A percentile compares a stretch with the other conserved stretches of the same genome.
phyloP scores from a whole-genome alignment of 306 rosid species.

The Nissolia schottii region DNA sequence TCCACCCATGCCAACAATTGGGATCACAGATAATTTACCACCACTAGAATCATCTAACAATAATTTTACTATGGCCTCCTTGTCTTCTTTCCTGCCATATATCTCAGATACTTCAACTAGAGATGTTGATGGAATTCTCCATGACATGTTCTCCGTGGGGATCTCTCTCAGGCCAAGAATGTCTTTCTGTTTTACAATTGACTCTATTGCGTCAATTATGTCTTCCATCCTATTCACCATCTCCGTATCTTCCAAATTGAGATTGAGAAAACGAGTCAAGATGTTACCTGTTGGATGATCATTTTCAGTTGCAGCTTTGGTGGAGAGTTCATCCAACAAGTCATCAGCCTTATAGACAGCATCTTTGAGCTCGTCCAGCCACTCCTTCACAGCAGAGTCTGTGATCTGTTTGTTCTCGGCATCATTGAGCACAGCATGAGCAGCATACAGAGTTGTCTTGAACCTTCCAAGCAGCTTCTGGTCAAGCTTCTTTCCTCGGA shows the following conservation, averaged over 20 bases:
- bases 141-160: neutral
- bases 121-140: neutral
- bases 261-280: neutral
- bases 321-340: neutral
- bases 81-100: neutral
- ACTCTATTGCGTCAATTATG: neutral
- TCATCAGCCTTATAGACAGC: neutral
- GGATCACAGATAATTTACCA: neutral
- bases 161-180: neutral
- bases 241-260: neutral
- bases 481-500: neutral
- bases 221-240: neutral
- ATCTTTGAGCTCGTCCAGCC: neutral
- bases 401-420: neutral
- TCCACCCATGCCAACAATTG: neutral
- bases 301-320: neutral
- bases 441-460: neutral
- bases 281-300: neutral
- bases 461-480: neutral
- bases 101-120: neutral
- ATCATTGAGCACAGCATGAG: neutral
- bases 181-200: neutral
- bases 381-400: neutral
- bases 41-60: neutral
- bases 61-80: neutral